phyloP scores from a whole-genome alignment of 2,329 filamentous ascomycete species.

The Erysiphe pulchra region DNA sequence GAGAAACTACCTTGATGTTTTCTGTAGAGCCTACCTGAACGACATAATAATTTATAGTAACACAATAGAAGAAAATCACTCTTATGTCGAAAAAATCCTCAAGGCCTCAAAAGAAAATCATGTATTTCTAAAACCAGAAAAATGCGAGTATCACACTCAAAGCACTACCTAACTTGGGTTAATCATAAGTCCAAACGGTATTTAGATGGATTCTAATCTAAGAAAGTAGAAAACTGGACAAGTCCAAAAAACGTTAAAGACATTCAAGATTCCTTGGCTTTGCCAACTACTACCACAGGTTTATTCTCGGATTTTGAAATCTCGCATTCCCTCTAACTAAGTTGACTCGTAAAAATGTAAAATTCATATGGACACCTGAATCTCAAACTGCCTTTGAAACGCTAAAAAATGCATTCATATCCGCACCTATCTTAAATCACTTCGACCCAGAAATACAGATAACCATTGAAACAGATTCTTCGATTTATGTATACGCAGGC shows the following conservation, averaged over 20 bases:
- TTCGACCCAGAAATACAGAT: neutral
- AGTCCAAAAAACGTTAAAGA: neutral
- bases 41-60: constrained; percentile 1
- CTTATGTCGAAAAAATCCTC: neutral
- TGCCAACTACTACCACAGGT: neutral
- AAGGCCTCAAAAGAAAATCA: neutral
- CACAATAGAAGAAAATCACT: neutral
- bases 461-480: neutral
- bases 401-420: neutral
- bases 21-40: neutral
- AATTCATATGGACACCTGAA: neutral
- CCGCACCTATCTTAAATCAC: neutral
- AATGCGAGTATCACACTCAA: neutral
- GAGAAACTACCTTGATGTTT: constrained; percentile 1
- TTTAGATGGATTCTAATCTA: neutral
- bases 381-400: neutral
- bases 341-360: neutral
- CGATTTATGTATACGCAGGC: neutral
- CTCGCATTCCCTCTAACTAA: neutral
- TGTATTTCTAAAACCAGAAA: neutral
- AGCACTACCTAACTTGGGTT: neutral
- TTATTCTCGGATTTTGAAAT: neutral
- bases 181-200: neutral
- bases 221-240: neutral
- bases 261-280: neutral